These are phyloP conservation scores for Daldinia loculata DNA, from an alignment of 495 filamentous ascomycete species.

Conservation along the genomic window DNA sequence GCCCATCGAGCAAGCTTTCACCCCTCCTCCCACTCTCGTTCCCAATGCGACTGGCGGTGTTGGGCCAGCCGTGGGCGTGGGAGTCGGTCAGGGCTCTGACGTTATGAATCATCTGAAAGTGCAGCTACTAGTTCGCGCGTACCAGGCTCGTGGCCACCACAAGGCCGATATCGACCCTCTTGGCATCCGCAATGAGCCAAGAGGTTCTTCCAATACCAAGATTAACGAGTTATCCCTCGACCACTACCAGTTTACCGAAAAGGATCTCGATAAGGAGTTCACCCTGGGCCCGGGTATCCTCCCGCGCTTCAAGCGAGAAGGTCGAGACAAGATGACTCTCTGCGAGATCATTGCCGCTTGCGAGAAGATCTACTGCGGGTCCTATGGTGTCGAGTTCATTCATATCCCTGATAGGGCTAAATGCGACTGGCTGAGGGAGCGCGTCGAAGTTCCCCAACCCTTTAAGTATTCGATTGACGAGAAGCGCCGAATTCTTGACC, in stretches of 20 bases:
- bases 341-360: constrained; percentile 93
- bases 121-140: constrained; percentile 93
- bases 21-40: constrained; percentile 89
- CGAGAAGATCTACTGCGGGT: constrained; percentile 95
- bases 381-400: constrained; percentile 97
- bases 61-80: constrained; percentile 73
- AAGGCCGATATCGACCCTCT: constrained; percentile 97
- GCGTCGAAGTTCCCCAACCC: constrained; percentile 89
- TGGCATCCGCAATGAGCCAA: constrained; percentile 85
- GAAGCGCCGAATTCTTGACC: constrained; percentile 95
- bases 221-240: constrained; percentile 93
- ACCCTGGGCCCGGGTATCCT: constrained; percentile 93
- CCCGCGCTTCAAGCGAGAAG: constrained; percentile 87
- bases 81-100: constrained; percentile 76
- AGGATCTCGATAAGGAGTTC: constrained; percentile 93
- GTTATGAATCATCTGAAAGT: constrained; percentile 98
- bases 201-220: constrained; percentile 85
- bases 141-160: constrained; percentile 97
- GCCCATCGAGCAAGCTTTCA: constrained; percentile 96
- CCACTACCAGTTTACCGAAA: constrained; percentile 93
- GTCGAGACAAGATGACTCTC: constrained; percentile 93
- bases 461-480: constrained; percentile 97
- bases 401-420: constrained; percentile 97
- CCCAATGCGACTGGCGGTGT: constrained; percentile 81
- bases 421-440: constrained; percentile 96